Evolutionary conservation across 805 yeast species (phyloP).

Genomic region (Ogataea dorogensis): DNA sequence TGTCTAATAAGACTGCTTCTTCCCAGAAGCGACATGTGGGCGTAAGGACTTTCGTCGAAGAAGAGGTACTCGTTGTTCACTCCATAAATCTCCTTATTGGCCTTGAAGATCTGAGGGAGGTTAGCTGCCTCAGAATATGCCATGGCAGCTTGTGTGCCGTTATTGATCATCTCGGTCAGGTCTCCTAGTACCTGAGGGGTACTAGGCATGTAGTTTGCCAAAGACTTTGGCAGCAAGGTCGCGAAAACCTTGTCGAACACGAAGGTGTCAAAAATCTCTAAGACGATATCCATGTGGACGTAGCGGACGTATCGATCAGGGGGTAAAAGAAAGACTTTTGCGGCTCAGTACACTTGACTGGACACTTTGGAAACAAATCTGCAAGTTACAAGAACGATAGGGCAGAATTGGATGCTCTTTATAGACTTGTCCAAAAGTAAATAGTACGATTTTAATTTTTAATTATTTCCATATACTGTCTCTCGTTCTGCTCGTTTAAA

Average conservation of each 20-base stretch:
- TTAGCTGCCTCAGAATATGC: constrained; percentile 21
- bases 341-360: constrained; percentile 1
- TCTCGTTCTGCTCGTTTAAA: constrained; percentile 22
- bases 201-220: constrained; percentile 36
- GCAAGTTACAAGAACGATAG: too few species aligned
- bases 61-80: constrained; percentile 47
- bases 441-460: constrained; percentile 18
- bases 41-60: constrained; percentile 53
- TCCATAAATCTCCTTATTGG: constrained; percentile 37
- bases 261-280: constrained; percentile 75
- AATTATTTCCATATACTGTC: constrained; percentile 10
- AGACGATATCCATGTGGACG: constrained; percentile 77
- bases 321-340: not conserved
- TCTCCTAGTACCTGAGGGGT: constrained; percentile 27
- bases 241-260: constrained; percentile 77
- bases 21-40: constrained; percentile 65
- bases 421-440: constrained; percentile 2
- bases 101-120: constrained; percentile 31
- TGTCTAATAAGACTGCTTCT: constrained; percentile 78
- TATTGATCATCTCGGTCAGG: constrained; percentile 22
- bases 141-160: constrained; percentile 26
- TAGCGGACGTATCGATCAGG: constrained; percentile 11
- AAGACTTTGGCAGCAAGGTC: constrained; percentile 55
- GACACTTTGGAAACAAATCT: not conserved
- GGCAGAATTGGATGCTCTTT: too few species aligned